These are phyloP conservation scores for Chaetomium sp. DNA, from an alignment of 2,329 filamentous ascomycete genomes.

Conservation along the genomic window DNA sequence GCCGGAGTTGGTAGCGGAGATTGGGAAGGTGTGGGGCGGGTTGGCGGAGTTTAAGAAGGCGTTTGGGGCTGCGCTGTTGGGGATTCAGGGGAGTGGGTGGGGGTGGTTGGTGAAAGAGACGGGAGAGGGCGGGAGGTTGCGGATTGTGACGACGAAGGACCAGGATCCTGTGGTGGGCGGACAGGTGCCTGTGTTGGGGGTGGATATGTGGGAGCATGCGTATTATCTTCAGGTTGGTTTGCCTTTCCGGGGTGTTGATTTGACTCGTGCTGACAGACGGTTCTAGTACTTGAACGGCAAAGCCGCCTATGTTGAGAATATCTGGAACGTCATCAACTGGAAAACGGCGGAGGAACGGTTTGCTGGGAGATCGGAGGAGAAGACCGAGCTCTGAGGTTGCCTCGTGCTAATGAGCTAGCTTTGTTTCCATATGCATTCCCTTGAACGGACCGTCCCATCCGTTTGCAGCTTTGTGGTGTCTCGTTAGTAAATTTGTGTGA, in stretches of 20 bases:
- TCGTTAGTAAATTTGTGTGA: no score
- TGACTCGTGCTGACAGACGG: constrained; percentile 8
- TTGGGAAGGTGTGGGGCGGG: constrained; percentile 62
- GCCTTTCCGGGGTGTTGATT: neutral
- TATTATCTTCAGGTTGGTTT: constrained; percentile 69
- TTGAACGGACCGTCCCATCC: no score
- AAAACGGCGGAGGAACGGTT: constrained; percentile 61
- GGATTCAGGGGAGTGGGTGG: constrained; percentile 80
- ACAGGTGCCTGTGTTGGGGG: constrained; percentile 64
- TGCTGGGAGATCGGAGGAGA: constrained; percentile 35
- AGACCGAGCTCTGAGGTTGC: constrained; percentile 26
- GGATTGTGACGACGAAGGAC: constrained; percentile 77
- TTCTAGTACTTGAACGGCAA: constrained; percentile 68
- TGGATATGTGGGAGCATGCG: constrained; percentile 93
- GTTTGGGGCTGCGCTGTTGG: constrained; percentile 60
- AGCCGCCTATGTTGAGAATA: constrained; percentile 66
- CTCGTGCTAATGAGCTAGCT: no score
- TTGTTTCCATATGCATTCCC: no score
- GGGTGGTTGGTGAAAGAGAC: constrained; percentile 71
- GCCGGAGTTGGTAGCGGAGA: constrained; percentile 53
- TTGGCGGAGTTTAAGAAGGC: constrained; percentile 58
- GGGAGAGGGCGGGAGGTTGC: constrained; percentile 44
- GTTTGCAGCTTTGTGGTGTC: no score
- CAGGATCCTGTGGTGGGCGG: constrained; percentile 67
- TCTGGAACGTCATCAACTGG: constrained; percentile 78